Percentiles rank a stretch among this genome's conserved stretches.
Evolutionary conservation across 2,329 filamentous ascomycete genomes (phyloP).

Genomic region (Fusarium pininemorale): DNA sequence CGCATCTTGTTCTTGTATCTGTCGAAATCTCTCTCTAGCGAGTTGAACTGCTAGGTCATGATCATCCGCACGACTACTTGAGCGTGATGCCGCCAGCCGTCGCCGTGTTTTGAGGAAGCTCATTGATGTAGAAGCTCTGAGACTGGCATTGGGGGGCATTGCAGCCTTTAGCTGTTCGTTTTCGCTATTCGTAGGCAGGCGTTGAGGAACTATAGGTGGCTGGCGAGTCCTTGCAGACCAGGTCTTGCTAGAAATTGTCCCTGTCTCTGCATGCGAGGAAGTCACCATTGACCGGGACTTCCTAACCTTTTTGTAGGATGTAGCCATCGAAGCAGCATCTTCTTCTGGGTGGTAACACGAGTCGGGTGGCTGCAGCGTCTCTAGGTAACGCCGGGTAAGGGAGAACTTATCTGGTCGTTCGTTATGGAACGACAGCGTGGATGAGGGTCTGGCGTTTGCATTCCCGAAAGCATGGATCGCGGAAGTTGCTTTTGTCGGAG

Average conservation of each 20-base stretch:
- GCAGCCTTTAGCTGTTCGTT: conserved; percentile 38
- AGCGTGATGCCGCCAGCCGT: conserved; percentile 31
- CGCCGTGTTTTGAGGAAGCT: conserved; percentile 56
- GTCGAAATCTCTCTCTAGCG: conserved; percentile 49
- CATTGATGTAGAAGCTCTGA: conserved; percentile 65
- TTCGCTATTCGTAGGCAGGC: conserved; percentile 37
- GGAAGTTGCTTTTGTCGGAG: conserved; percentile 10
- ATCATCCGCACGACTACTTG: conserved; percentile 29
- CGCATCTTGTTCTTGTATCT: conserved; percentile 47
- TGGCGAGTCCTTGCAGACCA: conserved; percentile 8
- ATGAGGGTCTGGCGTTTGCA: conserved; percentile 26
- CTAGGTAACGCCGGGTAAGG: conserved; percentile 38
- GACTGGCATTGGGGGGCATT: not conserved
- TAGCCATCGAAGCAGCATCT: conserved; percentile 57
- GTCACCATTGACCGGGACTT: conserved; percentile 66
- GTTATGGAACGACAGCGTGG: conserved; percentile 21
- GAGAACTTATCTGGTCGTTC: conserved; percentile 16
- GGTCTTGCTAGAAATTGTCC: conserved; percentile 19
- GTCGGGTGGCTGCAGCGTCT: conserved; percentile 46
- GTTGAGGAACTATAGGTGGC: conserved; percentile 13
- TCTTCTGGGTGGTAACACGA: conserved; percentile 60
- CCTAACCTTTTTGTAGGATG: conserved; percentile 60
- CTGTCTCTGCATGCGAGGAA: conserved; percentile 35
- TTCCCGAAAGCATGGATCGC: conserved; percentile 9
- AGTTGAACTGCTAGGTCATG: conserved; percentile 50